phyloP scores from a whole-genome alignment of 2,329 filamentous ascomycete genomes.

The Aotearoamyces nothofagi region DNA sequence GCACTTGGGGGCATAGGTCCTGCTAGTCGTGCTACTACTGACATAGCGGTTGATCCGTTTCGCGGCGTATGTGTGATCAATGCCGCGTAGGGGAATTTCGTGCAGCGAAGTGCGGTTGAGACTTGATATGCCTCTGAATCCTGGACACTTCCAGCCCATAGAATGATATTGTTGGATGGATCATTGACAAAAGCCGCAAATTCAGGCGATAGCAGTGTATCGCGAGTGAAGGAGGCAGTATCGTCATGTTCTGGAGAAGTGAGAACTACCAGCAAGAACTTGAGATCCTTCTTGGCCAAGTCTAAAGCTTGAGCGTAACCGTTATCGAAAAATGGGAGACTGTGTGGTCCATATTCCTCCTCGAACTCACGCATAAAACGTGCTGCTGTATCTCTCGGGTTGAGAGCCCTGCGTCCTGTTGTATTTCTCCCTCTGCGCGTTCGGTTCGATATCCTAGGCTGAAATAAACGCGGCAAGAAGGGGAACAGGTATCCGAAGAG shows the following conservation, averaged over 20 bases:
- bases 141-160: constrained; percentile 88
- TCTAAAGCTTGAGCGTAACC: constrained; percentile 90
- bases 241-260: constrained; percentile 92
- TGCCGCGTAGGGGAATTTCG: constrained; percentile 82
- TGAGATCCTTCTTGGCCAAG: constrained; percentile 75
- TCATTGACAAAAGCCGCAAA: constrained; percentile 62
- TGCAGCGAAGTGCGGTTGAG: constrained; percentile 71
- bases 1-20: constrained; percentile 55
- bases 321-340: constrained; percentile 67
- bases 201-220: constrained; percentile 65
- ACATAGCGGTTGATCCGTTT: constrained; percentile 77
- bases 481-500: constrained; percentile 66
- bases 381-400: constrained; percentile 74
- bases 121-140: constrained; percentile 94
- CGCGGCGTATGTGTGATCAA: constrained; percentile 78
- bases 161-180: constrained; percentile 60
- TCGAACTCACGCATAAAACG: constrained; percentile 88
- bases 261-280: constrained; percentile 79
- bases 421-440: constrained; percentile 42
- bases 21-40: constrained; percentile 63
- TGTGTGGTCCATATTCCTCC: constrained; percentile 68
- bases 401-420: constrained; percentile 57
- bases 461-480: constrained; percentile 56
- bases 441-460: constrained; percentile 37
- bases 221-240: constrained; percentile 63